These are phyloP conservation scores for Cryptococcus sp. DNA, from an alignment of 1,284 basidiomycete genomes.

Conservation along the genomic window DNA sequence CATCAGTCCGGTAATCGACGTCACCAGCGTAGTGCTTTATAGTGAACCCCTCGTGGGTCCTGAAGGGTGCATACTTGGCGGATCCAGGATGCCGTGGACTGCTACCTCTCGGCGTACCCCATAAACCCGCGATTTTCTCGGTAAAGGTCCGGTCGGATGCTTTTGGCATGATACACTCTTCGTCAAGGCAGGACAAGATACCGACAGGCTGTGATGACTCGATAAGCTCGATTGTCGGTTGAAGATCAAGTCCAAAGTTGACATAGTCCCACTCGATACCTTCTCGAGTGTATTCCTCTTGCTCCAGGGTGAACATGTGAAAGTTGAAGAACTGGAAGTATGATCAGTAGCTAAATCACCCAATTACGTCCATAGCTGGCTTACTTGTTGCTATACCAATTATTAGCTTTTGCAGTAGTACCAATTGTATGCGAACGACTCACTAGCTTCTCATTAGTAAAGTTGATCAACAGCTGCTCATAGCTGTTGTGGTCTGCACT, in stretches of 20 bases:
- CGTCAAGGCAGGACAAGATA: slow-evolving; percentile 88
- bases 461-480: slow-evolving; percentile 98
- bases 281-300: slow-evolving; percentile 97
- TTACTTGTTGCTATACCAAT: slow-evolving; percentile 3
- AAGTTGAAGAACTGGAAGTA: slow-evolving; percentile 82
- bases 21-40: slow-evolving; percentile 95
- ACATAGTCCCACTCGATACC: slow-evolving; percentile 98
- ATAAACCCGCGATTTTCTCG: slow-evolving; percentile 63
- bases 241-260: slow-evolving; percentile 95
- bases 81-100: slow-evolving; percentile 59
- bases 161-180: slow-evolving; percentile 99
- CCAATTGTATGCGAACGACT: neutral
- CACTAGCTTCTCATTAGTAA: slow-evolving; percentile 88
- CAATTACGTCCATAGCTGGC: neutral
- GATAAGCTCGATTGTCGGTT: slow-evolving; percentile 98
- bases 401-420: neutral
- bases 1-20: slow-evolving; percentile 92
- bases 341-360: neutral
- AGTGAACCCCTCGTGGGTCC: slow-evolving; percentile 92
- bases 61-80: slow-evolving; percentile 76
- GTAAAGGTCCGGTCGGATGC: slow-evolving; percentile 94
- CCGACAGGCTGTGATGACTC: slow-evolving; percentile 72
- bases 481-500: slow-evolving; percentile 64
- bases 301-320: slow-evolving; percentile 99
- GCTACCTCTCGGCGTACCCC: slow-evolving; percentile 36